A percentile compares a stretch with the other conserved stretches of the same genome.
Conservation (phyloP, 2,329 filamentous ascomycete species). For the Triangularia verruculosa region DNA sequence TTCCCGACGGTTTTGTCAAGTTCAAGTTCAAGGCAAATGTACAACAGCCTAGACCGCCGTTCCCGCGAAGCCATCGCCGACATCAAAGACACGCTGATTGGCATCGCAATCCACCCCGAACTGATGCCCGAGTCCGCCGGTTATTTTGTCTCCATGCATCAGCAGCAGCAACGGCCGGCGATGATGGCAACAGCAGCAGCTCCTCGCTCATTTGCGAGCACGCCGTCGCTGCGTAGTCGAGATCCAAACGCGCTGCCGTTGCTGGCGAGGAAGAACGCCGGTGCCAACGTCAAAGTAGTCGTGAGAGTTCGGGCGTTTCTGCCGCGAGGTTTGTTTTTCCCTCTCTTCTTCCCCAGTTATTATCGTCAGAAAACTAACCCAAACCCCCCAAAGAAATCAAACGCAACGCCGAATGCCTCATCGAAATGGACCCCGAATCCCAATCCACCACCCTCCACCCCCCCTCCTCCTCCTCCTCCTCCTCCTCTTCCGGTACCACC, state of each 20-base stretch:
- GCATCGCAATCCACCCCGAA: slow-evolving; percentile 42
- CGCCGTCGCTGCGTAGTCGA: slow-evolving; percentile 71
- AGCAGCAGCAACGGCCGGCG: not conserved
- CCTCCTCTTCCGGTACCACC: no score
- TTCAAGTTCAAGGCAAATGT: no score
- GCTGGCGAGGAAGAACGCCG: slow-evolving; percentile 56
- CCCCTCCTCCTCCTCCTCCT: slow-evolving; percentile 43
- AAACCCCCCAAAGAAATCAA: slow-evolving; percentile 63
- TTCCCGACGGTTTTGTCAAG: not conserved
- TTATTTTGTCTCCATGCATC: slow-evolving; percentile 24
- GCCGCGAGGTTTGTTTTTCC: slow-evolving; percentile 54
- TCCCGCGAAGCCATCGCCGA: slow-evolving; percentile 40
- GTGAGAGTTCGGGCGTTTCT: slow-evolving; percentile 78
- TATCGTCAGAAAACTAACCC: not conserved
- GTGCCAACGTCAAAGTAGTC: slow-evolving; percentile 78
- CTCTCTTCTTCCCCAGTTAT: slow-evolving; percentile 17
- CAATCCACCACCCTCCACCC: slow-evolving; percentile 77
- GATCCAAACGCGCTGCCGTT: slow-evolving; percentile 61
- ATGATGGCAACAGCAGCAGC: no score
- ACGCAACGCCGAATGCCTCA: slow-evolving; percentile 76
- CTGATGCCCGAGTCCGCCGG: slow-evolving; percentile 29
- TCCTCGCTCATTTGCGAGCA: slow-evolving; percentile 69
- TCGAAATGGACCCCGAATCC: slow-evolving; percentile 84
- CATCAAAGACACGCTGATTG: slow-evolving; percentile 40
- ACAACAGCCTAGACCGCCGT: slow-evolving; percentile 32